Percentiles rank a stretch among this genome's conserved stretches.
Conservation (phyloP, 208 protist genomes). For the Strigomonas oncopelti region DNA sequence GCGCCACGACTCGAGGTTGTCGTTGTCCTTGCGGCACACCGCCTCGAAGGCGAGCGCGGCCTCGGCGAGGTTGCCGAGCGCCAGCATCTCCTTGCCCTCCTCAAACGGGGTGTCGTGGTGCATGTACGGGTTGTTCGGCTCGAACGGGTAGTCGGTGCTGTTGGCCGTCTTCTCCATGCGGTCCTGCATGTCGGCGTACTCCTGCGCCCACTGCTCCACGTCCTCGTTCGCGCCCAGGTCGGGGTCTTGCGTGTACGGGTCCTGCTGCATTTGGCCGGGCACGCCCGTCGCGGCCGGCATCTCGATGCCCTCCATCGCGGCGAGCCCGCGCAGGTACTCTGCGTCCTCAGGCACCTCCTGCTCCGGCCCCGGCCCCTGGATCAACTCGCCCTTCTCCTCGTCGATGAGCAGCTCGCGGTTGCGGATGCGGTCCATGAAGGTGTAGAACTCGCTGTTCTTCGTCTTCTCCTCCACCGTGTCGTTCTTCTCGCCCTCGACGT, state of each 20-base stretch:
- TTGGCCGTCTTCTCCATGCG: constrained; percentile 38
- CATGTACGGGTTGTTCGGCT: constrained; percentile 86
- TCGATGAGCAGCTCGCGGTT: constrained; percentile 76
- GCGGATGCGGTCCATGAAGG: constrained; percentile 77
- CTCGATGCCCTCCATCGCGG: constrained; percentile 43
- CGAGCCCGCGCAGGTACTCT: constrained; percentile 52
- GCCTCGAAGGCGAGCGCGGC: constrained; percentile 87
- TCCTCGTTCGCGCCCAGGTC: constrained; percentile 23
- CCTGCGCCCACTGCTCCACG: constrained; percentile 69
- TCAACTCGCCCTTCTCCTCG: constrained; percentile 71
- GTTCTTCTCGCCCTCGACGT: constrained; percentile 33
- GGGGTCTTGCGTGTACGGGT: constrained; percentile 27
- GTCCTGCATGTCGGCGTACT: constrained; percentile 73
- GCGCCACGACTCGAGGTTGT: constrained; percentile 71
- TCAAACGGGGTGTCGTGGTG: constrained; percentile 68
- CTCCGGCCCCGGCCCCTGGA: constrained; percentile 67
- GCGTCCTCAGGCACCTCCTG: constrained; percentile 43
- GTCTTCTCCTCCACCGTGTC: constrained; percentile 60
- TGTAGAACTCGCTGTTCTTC: constrained; percentile 66
- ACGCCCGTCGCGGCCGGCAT: constrained; percentile 47
- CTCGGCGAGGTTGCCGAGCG: constrained; percentile 77
- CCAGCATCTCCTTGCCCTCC: constrained; percentile 72
- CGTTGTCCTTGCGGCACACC: constrained; percentile 72
- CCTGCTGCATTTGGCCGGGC: constrained; percentile 14
- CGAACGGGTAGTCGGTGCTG: constrained; percentile 84